Evolutionary conservation across 495 filamentous ascomycete genomes (phyloP).

Genomic region (Sporormia fimetaria): DNA sequence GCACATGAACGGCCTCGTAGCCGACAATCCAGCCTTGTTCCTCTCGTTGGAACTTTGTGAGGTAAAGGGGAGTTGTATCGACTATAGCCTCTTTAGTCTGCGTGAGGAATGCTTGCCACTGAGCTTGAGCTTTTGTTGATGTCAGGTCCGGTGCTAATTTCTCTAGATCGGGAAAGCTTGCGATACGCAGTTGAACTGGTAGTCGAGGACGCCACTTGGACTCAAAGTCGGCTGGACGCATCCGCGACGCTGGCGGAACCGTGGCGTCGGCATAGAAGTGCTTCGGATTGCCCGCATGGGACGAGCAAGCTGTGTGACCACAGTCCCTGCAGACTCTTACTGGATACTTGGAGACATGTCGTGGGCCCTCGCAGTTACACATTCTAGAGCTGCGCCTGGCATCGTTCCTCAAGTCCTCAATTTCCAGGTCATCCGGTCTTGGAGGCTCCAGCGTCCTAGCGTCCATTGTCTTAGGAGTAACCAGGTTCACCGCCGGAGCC

Average conservation of each 20-base stretch:
- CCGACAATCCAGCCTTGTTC: slow-evolving; percentile 21
- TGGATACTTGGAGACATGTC: slow-evolving; percentile 28
- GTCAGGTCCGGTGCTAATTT: not conserved
- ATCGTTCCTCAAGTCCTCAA: slow-evolving; percentile 5
- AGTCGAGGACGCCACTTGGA: slow-evolving; percentile 20
- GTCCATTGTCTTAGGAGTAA: not conserved
- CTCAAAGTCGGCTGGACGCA: slow-evolving; percentile 41
- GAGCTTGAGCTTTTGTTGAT: not conserved
- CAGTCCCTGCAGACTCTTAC: slow-evolving; percentile 45
- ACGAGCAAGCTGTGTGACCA: slow-evolving; percentile 43
- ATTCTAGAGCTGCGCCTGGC: slow-evolving; percentile 29
- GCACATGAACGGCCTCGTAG: slow-evolving; percentile 40
- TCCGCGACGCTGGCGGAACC: slow-evolving; percentile 26
- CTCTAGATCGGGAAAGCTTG: not conserved
- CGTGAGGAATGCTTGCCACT: not conserved
- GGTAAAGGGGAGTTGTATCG: slow-evolving; percentile 35
- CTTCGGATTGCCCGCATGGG: slow-evolving; percentile 45
- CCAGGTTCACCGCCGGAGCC: not conserved
- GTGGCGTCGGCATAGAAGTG: slow-evolving; percentile 38
- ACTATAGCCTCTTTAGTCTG: slow-evolving; percentile 12
- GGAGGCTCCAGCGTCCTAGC: no score
- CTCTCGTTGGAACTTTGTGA: slow-evolving; percentile 40
- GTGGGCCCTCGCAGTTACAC: slow-evolving; percentile 49
- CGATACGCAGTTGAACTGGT: slow-evolving; percentile 24
- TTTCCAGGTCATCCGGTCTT: not conserved